Evolutionary conservation across 305 asterid genomes (phyloP).

Genomic region (Rubia balearica): DNA sequence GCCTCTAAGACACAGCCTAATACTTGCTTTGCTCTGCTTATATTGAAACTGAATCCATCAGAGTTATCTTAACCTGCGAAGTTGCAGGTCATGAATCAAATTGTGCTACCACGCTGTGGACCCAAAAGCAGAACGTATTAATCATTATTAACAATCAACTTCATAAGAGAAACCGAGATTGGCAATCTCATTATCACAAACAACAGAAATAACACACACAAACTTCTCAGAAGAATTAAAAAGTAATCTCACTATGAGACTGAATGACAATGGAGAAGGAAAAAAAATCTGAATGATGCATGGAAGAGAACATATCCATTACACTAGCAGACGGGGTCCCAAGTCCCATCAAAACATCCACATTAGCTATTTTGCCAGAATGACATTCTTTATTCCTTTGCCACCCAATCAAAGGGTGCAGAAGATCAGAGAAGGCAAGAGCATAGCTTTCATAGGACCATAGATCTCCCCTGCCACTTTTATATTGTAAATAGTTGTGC

Average conservation of each 20-base stretch:
- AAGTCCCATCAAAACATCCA: slow-evolving; percentile 23
- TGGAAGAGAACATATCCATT: slow-evolving; percentile 25
- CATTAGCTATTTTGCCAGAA: slow-evolving; percentile 23
- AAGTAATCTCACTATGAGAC: not conserved
- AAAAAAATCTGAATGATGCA: slow-evolving; percentile 24
- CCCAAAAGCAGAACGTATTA: not conserved
- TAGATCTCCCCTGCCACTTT: slow-evolving; percentile 22
- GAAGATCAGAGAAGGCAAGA: slow-evolving; percentile 14
- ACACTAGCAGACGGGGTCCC: slow-evolving; percentile 22
- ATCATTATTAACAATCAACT: not conserved
- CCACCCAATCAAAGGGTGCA: slow-evolving; percentile 23
- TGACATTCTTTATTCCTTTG: slow-evolving; percentile 36
- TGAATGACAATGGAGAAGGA: slow-evolving; percentile 3
- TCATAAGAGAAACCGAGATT: not conserved
- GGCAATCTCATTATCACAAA: not conserved
- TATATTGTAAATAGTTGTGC: slow-evolving; percentile 24
- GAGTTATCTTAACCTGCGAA: not conserved
- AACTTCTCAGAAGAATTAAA: not conserved
- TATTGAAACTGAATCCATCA: not conserved
- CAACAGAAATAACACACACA: not conserved
- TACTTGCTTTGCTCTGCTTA: no score
- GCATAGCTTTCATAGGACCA: slow-evolving; percentile 19
- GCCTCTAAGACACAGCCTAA: not conserved
- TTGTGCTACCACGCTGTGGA: not conserved
- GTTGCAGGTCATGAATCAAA: not conserved